These are phyloP conservation scores for Nigrospora osmanthi DNA, from an alignment of 2,329 filamentous ascomycete genomes.

Conservation along the genomic window DNA sequence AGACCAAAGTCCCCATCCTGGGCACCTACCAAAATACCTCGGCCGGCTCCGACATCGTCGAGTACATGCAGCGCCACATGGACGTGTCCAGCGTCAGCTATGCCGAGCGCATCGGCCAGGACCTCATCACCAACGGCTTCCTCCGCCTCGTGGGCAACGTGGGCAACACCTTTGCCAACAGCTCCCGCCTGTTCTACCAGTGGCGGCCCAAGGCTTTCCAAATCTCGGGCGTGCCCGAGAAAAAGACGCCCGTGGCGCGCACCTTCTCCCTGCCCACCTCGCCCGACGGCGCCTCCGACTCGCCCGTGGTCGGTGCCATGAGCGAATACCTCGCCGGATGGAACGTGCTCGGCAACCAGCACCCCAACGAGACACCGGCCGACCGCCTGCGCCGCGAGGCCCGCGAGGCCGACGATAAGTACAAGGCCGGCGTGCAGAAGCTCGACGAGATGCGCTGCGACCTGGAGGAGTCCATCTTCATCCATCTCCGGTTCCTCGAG, in stretches of 20 bases:
- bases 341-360: conserved; percentile 83
- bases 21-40: conserved; percentile 94
- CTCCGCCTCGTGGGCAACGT: conserved; percentile 89
- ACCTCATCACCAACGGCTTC: conserved; percentile 79
- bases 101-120: conserved; percentile 90
- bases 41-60: conserved; percentile 84
- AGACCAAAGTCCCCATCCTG: conserved; percentile 91
- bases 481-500: conserved; percentile 92
- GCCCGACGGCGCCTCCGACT: conserved; percentile 56
- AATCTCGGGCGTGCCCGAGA: conserved; percentile 79
- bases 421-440: conserved; percentile 78
- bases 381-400: conserved; percentile 86
- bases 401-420: conserved; percentile 83
- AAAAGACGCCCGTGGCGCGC: conserved; percentile 65
- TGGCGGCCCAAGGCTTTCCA: conserved; percentile 93
- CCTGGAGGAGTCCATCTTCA: conserved; percentile 89
- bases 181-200: conserved; percentile 94
- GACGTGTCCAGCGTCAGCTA: conserved; percentile 77
- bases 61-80: conserved; percentile 89
- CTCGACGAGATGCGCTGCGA: conserved; percentile 88
- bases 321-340: conserved; percentile 86
- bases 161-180: conserved; percentile 93
- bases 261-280: conserved; percentile 66
- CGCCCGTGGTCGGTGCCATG: conserved; percentile 73
- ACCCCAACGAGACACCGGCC: conserved; percentile 88